Base-by-base conservation (phyloP, 2,329 filamentous ascomycete genomes). In the Fusarium sp. region DNA sequence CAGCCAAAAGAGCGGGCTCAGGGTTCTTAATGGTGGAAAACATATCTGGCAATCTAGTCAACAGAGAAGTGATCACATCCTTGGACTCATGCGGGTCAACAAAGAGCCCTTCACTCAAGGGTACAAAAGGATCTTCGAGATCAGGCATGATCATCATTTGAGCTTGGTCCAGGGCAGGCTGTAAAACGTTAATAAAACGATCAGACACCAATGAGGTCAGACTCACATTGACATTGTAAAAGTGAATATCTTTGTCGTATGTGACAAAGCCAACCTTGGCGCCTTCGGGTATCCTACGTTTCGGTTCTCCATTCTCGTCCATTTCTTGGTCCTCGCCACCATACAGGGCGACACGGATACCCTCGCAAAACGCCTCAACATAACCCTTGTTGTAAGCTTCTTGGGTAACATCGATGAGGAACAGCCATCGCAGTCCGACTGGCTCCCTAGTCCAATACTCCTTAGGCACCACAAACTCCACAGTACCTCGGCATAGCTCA, bases 111-210 rank as follows among this genome's bases (percentile, higher is more conserved):
- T 97, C 92, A 69, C 92, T 94, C 20, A 99, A 85, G 4, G 96
- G 94, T 18, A 98, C 90, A 78, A 99, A 99, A 0, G 96, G 96
- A 72, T 99, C 96, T 75, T 98, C 94, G 51, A 99, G 87, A 77
- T 99, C 96, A 6, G 96, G 93, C 93, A 99, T 97, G 53, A 99
- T 94, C 85, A 99, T 89, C 94, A 99, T 98, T 78, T 99, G 96
- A 12, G 96, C 94, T 81, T 94, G 90, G 58, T 96, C 91, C 44
- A 98, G 84, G 42, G 87, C 87, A 40, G 94, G 81, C 90, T 93
- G 63, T 52, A 9, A 20, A 12, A n/a, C 20, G 51, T 79, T 61
- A 71, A 73, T 46, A 66, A 64, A 32, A 8, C 18, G 16, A 6
- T 20, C 42, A 10, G 34, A 18, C 2, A 22, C 45, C 29, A 2